These are phyloP conservation scores for Camellia oleifera DNA, from an alignment of 179 eudicot genomes.

Conservation along the genomic window DNA sequence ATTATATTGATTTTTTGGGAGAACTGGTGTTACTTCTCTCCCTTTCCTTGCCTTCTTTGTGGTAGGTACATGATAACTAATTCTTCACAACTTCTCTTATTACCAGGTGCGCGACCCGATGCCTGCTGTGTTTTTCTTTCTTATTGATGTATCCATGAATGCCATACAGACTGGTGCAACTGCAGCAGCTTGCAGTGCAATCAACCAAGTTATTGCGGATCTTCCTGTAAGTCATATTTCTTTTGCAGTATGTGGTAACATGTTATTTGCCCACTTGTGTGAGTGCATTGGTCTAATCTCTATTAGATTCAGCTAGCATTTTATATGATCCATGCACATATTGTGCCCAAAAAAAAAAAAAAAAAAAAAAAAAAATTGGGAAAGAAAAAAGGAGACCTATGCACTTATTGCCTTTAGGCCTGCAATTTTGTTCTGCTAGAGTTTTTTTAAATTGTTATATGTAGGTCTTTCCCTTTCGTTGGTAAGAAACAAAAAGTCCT, in stretches of 20 bases:
- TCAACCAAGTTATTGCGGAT: constrained; percentile 85
- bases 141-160: constrained; percentile 87
- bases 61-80: background rate
- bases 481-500: no score
- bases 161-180: constrained; percentile 97
- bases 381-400: no score
- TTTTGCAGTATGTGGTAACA: background rate
- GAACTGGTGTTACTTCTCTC: background rate
- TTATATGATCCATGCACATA: no score
- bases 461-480: no score
- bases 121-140: constrained; percentile 95
- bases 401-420: no score
- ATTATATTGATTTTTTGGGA: background rate
- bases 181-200: constrained; percentile 95
- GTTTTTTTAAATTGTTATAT: no score
- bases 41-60: background rate
- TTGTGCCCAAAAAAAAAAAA: no score
- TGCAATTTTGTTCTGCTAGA: no score
- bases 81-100: constrained; percentile 11
- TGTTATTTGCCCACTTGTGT: background rate
- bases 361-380: no score
- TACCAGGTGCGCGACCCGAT: constrained; percentile 93
- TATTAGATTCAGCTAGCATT: no score
- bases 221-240: constrained; percentile 71
- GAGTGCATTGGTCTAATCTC: background rate